These are phyloP conservation scores for Diaporthe sp. DNA, from an alignment of 2,329 filamentous ascomycete species.

Conservation along the genomic window DNA sequence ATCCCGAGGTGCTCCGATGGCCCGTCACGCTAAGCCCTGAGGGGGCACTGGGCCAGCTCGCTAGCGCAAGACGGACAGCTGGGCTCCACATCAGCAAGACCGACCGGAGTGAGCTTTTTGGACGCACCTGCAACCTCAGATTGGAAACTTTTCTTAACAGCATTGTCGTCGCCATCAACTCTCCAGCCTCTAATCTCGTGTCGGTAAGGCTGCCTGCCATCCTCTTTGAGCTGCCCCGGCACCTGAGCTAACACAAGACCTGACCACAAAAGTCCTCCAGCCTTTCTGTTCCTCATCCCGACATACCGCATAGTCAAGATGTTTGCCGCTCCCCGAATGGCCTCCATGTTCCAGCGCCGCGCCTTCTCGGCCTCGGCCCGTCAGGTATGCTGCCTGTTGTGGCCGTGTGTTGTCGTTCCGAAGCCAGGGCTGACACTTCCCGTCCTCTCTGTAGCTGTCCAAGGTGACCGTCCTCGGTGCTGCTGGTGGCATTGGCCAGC, in stretches of 20 bases:
- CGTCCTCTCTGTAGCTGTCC: conserved; percentile 72
- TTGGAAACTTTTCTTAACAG: conserved; percentile 29
- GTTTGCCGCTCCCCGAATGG: conserved; percentile 77
- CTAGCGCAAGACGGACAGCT: conserved; percentile 19
- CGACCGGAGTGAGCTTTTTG: conserved; percentile 26
- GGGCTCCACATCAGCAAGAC: conserved; percentile 29
- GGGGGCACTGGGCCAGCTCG: conserved; percentile 18
- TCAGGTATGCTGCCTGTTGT: conserved; percentile 63
- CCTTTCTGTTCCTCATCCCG: background rate
- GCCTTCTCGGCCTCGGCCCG: conserved; percentile 84
- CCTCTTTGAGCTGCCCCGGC: background rate
- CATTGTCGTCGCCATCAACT: conserved; percentile 18
- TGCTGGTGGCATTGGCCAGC: conserved; percentile 97
- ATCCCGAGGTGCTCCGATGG: conserved; percentile 23
- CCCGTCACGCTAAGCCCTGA: conserved; percentile 15
- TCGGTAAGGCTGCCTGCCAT: conserved; percentile 3
- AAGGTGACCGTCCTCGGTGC: conserved; percentile 98
- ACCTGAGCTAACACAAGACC: background rate
- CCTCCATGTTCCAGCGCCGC: conserved; percentile 76
- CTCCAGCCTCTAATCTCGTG: background rate
- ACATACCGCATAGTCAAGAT: conserved; percentile 59
- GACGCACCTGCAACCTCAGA: conserved; percentile 23
- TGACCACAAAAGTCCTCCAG: background rate
- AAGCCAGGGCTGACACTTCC: conserved; percentile 11
- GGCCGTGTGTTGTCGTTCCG: background rate